These are phyloP conservation scores for Gnaphalium uliginosum DNA, from an alignment of 129 eudicot species.

Conservation along the genomic window DNA sequence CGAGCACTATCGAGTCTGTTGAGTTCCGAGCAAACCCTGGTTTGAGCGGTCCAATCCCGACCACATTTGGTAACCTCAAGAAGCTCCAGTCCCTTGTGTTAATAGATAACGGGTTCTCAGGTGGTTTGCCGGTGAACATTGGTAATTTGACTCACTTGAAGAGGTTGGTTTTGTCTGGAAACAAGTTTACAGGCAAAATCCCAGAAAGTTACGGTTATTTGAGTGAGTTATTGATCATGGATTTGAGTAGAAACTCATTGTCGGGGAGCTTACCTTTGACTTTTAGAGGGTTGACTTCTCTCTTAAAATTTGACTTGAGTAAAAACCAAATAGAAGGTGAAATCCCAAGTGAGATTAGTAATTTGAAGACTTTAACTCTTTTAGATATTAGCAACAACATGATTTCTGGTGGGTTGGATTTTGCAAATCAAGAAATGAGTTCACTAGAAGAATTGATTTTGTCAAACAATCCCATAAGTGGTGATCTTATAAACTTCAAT, in stretches of 20 bases:
- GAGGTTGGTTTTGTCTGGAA: constrained; percentile 65
- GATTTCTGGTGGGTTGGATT: constrained; percentile 57
- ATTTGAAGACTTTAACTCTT: constrained; percentile 62
- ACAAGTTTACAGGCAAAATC: constrained; percentile 47
- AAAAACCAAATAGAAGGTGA: constrained; percentile 53
- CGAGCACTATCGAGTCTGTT: constrained; percentile 48
- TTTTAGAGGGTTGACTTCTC: constrained; percentile 62
- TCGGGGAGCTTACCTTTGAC: constrained; percentile 57
- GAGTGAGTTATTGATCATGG: constrained; percentile 60
- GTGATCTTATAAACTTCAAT: constrained; percentile 47
- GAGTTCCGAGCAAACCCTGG: constrained; percentile 71
- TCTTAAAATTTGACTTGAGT: constrained; percentile 82
- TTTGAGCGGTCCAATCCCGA: constrained; percentile 56
- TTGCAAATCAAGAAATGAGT: constrained; percentile 53
- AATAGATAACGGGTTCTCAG: constrained; percentile 57
- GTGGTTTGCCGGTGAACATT: constrained; percentile 44
- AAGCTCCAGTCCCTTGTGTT: constrained; percentile 68
- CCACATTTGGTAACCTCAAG: constrained; percentile 54
- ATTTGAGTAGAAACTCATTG: constrained; percentile 64
- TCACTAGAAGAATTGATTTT: constrained; percentile 71
- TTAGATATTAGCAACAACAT: constrained; percentile 73
- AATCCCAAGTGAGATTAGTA: constrained; percentile 54
- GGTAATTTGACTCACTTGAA: constrained; percentile 53
- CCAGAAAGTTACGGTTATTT: constrained; percentile 59
- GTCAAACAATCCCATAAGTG: constrained; percentile 64